phyloP scores from a whole-genome alignment of 352 stramenopile species.

The Phytophthora sansomeana region DNA sequence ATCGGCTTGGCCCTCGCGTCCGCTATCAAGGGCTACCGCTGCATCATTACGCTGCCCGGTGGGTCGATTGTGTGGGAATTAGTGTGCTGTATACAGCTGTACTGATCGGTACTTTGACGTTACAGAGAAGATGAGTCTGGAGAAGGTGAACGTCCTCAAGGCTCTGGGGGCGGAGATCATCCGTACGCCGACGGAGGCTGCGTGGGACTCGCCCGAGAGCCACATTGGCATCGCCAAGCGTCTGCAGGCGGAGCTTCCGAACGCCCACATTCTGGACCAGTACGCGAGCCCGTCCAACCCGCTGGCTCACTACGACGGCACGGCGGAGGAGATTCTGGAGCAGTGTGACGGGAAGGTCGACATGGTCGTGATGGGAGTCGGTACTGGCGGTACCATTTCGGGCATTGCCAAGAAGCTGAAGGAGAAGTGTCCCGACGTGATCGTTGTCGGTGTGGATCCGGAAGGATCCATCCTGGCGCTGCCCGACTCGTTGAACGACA shows the following conservation, averaged over 20 bases:
- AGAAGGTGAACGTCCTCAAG: slow-evolving; percentile 96
- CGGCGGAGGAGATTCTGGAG: slow-evolving; percentile 94
- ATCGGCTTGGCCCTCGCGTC: slow-evolving; percentile 97
- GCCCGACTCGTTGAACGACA: slow-evolving; percentile 93
- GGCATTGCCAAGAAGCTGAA: slow-evolving; percentile 95
- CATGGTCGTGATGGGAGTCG: slow-evolving; percentile 94
- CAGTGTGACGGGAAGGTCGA: slow-evolving; percentile 95
- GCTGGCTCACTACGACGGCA: slow-evolving; percentile 95
- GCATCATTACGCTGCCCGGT: slow-evolving; percentile 90
- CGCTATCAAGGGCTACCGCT: slow-evolving; percentile 96
- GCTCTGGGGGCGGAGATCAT: slow-evolving; percentile 96
- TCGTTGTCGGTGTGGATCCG: slow-evolving; percentile 91
- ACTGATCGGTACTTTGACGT: not conserved
- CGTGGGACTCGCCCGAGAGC: slow-evolving; percentile 95
- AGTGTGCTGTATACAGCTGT: not conserved
- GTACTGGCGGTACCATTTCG: slow-evolving; percentile 96
- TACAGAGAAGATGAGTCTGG: slow-evolving; percentile 96
- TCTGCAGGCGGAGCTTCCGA: slow-evolving; percentile 93
- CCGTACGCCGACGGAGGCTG: slow-evolving; percentile 94
- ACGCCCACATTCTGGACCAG: slow-evolving; percentile 96
- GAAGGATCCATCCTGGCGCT: slow-evolving; percentile 94
- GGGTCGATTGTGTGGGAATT: not conserved
- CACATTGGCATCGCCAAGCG: slow-evolving; percentile 94
- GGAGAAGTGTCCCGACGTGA: slow-evolving; percentile 86
- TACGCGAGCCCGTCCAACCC: slow-evolving; percentile 97